phyloP scores from a whole-genome alignment of 257 asterid genomes.

The Solanum rostratum region DNA sequence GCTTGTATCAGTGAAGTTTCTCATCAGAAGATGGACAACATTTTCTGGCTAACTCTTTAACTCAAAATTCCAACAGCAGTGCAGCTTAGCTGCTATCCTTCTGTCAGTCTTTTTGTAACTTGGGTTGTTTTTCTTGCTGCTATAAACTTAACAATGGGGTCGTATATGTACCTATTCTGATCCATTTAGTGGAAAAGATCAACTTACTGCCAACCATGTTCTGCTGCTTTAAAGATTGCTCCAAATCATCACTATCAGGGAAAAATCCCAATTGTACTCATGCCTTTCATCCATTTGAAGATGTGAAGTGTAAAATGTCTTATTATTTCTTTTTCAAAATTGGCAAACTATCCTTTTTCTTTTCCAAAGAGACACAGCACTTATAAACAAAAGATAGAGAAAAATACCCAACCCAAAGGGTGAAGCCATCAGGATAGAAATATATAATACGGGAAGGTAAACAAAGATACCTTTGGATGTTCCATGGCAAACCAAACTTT shows the following conservation, averaged over 20 bases:
- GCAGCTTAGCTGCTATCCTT: not conserved
- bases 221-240: not conserved
- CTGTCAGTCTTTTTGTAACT: not conserved
- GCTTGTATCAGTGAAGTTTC: not conserved
- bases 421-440: not conserved
- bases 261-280: not conserved
- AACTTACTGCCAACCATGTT: not conserved
- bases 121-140: not conserved
- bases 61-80: not conserved
- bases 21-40: not conserved
- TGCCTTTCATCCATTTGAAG: not conserved
- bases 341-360: not conserved
- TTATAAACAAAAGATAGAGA: not conserved
- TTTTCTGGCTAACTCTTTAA: not conserved
- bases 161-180: not conserved
- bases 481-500: constrained; percentile 60
- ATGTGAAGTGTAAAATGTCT: not conserved
- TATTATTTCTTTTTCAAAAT: not conserved
- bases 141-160: not conserved
- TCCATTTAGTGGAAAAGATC: not conserved
- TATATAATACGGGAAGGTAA: not conserved
- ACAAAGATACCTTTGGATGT: constrained; percentile 64
- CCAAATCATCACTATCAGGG: not conserved
- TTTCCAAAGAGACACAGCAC: not conserved
- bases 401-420: not conserved